Evolutionary conservation across 495 filamentous ascomycete species (phyloP), one percentile per base, ranked within the genome.

Genomic region (Clohesyomyces aquaticus): DNA sequence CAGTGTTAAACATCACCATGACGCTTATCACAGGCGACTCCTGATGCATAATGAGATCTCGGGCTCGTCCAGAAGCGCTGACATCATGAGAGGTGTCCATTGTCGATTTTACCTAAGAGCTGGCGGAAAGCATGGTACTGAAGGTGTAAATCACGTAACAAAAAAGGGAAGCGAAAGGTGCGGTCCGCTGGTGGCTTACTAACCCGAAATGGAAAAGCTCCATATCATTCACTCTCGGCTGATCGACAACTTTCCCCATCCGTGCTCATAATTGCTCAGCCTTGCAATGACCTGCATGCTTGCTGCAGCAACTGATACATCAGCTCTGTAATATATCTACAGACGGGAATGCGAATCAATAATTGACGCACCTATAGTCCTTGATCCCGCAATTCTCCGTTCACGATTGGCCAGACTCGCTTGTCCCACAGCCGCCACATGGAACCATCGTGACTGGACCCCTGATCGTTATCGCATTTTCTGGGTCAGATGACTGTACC

Each of bases 221-320:
- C 4, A 54, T 54, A 9, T n/a, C 27, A 32, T 54, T 35, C 50
- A 54, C 50, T 25, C n/a, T n/a, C 47, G 11, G 25, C 11, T 8
- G 6, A 50, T 22, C 22, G 12, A 43, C 28, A 11, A 25, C 29
- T 26, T 63, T 63, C 59, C 48, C 59, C 50, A 55, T 55, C 49
- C 51, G 59, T 55, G 59, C 59, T 47, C 50, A 14, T 26, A 38
- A 63, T 55, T 55, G 49, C 55, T 55, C 45, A 18, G 27, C 45
- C 21, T 23, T 58, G 32, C 32, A 38, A 14, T 14, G 32, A 6
- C 32, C 32, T 38, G 32, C 32, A 52, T 22, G 27, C 43, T 23
- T 47, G 8, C 18, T 8, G 43, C 4, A 4, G 21, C 43, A 4
- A 47, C 16, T 8, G n/a, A 47, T 8, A 4, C 8, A n/a, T 18